phyloP scores from a whole-genome alignment of 371 early-diverging fungal species.

The Basidiobolus meristosporus region DNA sequence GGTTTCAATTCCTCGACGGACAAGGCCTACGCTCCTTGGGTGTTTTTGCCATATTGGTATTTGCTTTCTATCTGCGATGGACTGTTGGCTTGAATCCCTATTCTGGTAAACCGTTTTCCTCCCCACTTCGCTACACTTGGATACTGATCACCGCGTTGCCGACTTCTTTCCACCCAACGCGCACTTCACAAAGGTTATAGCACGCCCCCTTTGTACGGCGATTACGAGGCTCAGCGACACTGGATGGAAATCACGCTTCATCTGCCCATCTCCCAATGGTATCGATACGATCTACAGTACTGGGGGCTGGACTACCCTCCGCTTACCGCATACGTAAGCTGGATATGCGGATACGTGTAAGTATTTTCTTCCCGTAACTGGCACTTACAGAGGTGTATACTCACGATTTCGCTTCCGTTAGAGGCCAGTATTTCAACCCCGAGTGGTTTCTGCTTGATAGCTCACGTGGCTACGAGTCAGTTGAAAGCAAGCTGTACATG shows the following conservation, averaged over 20 bases:
- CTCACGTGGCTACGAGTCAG: slow-evolving; percentile 68
- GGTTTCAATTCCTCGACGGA: too few species aligned
- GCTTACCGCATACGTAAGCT: slow-evolving; percentile 79
- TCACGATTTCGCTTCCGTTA: slow-evolving; percentile 6
- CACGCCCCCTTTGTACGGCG: slow-evolving; percentile 69
- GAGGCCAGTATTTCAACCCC: slow-evolving; percentile 56
- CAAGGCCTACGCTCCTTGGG: too few species aligned
- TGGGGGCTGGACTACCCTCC: slow-evolving; percentile 97
- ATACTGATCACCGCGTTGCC: background rate
- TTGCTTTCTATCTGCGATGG: slow-evolving; percentile 51
- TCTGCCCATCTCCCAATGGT: slow-evolving; percentile 66
- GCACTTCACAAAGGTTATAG: slow-evolving; percentile 7
- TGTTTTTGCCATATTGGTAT: slow-evolving; percentile 11
- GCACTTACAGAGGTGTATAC: background rate
- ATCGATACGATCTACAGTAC: slow-evolving; percentile 65
- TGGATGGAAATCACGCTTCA: slow-evolving; percentile 88
- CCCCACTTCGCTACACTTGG: background rate
- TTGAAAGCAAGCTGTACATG: slow-evolving; percentile 69
- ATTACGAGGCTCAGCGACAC: slow-evolving; percentile 94
- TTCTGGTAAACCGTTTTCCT: slow-evolving; percentile 37
- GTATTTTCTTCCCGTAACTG: slow-evolving; percentile 3
- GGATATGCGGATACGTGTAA: slow-evolving; percentile 64
- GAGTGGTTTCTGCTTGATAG: slow-evolving; percentile 64
- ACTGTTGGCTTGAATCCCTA: slow-evolving; percentile 46
- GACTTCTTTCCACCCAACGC: background rate